Base-by-base conservation (phyloP, 2,329 filamentous ascomycete species). In the Fusarium nodosum region DNA sequence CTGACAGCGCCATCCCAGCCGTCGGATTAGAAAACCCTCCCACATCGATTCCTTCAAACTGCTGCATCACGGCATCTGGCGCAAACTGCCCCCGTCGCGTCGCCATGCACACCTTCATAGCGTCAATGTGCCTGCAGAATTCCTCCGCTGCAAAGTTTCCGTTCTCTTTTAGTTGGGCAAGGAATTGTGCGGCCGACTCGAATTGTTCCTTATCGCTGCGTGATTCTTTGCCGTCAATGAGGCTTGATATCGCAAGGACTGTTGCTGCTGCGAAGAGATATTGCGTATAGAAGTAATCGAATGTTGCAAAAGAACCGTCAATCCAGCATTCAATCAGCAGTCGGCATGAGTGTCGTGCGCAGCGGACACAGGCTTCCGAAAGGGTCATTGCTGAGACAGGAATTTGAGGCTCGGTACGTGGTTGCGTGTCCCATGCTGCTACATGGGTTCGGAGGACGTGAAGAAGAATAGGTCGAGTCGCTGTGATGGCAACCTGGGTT, bases 181-280 rank as follows among this genome's bases (percentile, higher is more conserved):
- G 72, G 12, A 83, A 78, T 3, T 79, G 78, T 0, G 74, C 73
- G 0, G 80, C 80, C 2, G 78, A 76, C 24, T 82, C 78, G 28
- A 83, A 82, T 13, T 78, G 76, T 13, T 83, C 81, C 3, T 72
- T 72, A 34, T 83, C 82, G n/a, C 74, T 75, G 5, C 74, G 74
- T 4, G 72, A 75, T 10, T 77, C 69, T 7, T 76, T 74, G 0
- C 76, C 69, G 5, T 71, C 71, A 0, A 82, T 72, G 0, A 84
- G 71, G 38, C 79, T 81, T 3, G 83, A 83, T 2, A 83, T 76
- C 1, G 81, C 82, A 3, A 85, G 77, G 7, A 84, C 78, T 0
- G 79, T 82, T 3, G 81, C 77, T 0, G 82, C 78, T 0, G 83
- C 82, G 70, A 85, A 85, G 28, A 85, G 79, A 41, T 83, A 84